Evolutionary conservation across 352 stramenopile species (phyloP).

Genomic region (Globisporangium lucens): DNA sequence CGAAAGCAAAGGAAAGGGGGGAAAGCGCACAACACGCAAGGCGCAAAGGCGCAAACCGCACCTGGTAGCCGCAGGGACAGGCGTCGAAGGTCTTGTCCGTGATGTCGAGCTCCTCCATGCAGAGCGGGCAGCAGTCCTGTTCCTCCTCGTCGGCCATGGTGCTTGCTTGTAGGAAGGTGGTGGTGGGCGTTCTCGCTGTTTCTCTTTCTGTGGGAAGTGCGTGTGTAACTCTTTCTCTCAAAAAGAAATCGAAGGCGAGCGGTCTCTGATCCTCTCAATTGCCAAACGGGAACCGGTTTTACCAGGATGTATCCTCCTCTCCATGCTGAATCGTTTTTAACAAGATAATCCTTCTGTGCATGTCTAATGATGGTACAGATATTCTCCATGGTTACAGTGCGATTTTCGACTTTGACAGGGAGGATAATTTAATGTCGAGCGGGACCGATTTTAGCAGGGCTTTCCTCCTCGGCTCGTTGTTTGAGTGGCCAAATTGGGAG

Average conservation of each 20-base stretch:
- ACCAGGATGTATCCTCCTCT: too few relatives aligned
- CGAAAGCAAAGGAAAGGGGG: background rate
- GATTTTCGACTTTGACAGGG: too few relatives aligned
- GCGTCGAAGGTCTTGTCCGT: slow-evolving; percentile 98
- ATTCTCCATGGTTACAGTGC: too few relatives aligned
- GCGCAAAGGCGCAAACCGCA: slow-evolving; percentile 14
- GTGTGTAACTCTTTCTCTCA: background rate
- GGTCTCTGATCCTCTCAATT: background rate
- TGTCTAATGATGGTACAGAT: too few relatives aligned
- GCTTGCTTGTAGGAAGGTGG: too few relatives aligned
- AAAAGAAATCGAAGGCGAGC: background rate
- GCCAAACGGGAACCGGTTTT: too few relatives aligned
- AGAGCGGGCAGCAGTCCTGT: slow-evolving; percentile 94
- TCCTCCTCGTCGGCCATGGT: slow-evolving; percentile 80
- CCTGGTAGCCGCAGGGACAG: slow-evolving; percentile 98
- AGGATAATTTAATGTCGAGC: too few relatives aligned
- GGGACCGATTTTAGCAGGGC: too few relatives aligned
- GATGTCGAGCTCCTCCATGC: slow-evolving; percentile 98
- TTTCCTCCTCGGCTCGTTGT: too few relatives aligned
- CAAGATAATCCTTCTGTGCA: too few relatives aligned
- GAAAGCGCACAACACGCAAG: background rate
- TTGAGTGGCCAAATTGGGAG: too few relatives aligned
- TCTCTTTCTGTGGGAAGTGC: background rate
- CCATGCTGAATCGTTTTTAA: too few relatives aligned
- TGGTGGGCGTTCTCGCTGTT: background rate